These are phyloP conservation scores for Ophiostoma sp. DNA, from an alignment of 2,329 filamentous ascomycete species.

Conservation along the genomic window DNA sequence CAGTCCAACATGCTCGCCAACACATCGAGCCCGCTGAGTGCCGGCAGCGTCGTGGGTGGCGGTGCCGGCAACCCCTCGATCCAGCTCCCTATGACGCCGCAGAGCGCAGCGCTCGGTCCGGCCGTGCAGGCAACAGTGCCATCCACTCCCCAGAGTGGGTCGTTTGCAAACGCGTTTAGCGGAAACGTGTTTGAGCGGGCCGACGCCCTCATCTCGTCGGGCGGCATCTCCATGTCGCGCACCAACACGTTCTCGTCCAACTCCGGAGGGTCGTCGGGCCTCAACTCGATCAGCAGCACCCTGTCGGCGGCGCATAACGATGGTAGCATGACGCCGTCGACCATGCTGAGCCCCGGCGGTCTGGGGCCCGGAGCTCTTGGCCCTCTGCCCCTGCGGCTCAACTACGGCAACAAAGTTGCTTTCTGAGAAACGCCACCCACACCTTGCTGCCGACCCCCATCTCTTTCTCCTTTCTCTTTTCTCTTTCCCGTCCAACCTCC, in stretches of 20 bases:
- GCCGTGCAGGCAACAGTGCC: slow-evolving; percentile 86
- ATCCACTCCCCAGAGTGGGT: slow-evolving; percentile 57
- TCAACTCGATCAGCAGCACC: slow-evolving; percentile 27
- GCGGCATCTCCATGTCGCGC: slow-evolving; percentile 54
- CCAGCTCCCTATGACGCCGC: slow-evolving; percentile 71
- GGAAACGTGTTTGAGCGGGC: slow-evolving; percentile 58
- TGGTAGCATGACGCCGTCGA: slow-evolving; percentile 31
- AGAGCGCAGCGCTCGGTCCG: slow-evolving; percentile 82
- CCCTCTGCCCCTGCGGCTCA: slow-evolving; percentile 31
- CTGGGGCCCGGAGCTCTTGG: slow-evolving; percentile 24
- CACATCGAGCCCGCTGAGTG: slow-evolving; percentile 19
- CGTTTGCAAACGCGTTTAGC: slow-evolving; percentile 50
- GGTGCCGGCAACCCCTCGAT: slow-evolving; percentile 24
- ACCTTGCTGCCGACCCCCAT: no score
- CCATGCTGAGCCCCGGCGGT: slow-evolving; percentile 29
- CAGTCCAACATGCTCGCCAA: slow-evolving; percentile 34
- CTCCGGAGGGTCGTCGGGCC: slow-evolving; percentile 50
- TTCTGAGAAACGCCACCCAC: slow-evolving; percentile 25
- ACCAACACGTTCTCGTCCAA: slow-evolving; percentile 56
- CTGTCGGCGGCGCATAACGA: slow-evolving; percentile 31
- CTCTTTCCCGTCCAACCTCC: no score
- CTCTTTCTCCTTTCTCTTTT: background rate
- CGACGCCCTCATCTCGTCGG: slow-evolving; percentile 52
- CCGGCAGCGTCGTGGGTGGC: slow-evolving; percentile 16
- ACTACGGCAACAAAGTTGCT: slow-evolving; percentile 31